Percentiles rank a stretch among this genome's conserved stretches.
Conservation (phyloP, 2,329 filamentous ascomycete genomes). For the Hypoxylon sp. region DNA sequence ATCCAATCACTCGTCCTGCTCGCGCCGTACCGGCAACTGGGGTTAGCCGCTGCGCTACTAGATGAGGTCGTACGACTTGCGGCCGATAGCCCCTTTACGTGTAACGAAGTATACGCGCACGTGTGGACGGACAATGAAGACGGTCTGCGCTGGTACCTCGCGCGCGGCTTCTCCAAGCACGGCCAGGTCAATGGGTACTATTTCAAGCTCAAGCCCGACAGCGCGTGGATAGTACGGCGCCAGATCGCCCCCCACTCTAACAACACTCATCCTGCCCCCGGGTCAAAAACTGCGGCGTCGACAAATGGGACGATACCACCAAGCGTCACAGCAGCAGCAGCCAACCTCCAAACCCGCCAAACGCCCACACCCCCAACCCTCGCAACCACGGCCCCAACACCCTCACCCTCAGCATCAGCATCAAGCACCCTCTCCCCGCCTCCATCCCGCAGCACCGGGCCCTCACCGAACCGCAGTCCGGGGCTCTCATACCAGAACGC, state of each 20-base stretch:
- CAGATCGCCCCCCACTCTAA: conserved; percentile 52
- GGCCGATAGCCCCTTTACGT: conserved; percentile 52
- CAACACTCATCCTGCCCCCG: conserved; percentile 12
- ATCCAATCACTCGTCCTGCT: conserved; percentile 74
- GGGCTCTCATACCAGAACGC: conserved; percentile 69
- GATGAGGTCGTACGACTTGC: conserved; percentile 64
- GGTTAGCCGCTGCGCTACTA: conserved; percentile 69
- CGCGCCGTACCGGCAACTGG: conserved; percentile 72
- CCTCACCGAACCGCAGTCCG: conserved; percentile 43
- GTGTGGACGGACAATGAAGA: conserved; percentile 77
- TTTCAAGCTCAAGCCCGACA: conserved; percentile 70
- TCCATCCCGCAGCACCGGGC: conserved; percentile 32
- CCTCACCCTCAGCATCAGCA: conserved; percentile 18
- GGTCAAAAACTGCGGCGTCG: neutral
- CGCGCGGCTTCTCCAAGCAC: conserved; percentile 67
- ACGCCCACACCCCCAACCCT: conserved; percentile 13
- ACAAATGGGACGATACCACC: conserved; percentile 11
- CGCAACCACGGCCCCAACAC: neutral
- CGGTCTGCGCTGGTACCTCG: conserved; percentile 72
- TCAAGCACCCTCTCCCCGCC: conserved; percentile 20
- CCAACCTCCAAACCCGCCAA: conserved; percentile 45
- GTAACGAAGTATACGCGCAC: conserved; percentile 70
- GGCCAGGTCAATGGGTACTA: conserved; percentile 70
- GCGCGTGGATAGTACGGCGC: conserved; percentile 71
- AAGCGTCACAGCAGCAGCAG: conserved; percentile 50